A percentile compares a stretch with the other conserved stretches of the same genome.
Evolutionary conservation across 139 green algal genomes (phyloP).

Genomic region (Chlorella sp.): DNA sequence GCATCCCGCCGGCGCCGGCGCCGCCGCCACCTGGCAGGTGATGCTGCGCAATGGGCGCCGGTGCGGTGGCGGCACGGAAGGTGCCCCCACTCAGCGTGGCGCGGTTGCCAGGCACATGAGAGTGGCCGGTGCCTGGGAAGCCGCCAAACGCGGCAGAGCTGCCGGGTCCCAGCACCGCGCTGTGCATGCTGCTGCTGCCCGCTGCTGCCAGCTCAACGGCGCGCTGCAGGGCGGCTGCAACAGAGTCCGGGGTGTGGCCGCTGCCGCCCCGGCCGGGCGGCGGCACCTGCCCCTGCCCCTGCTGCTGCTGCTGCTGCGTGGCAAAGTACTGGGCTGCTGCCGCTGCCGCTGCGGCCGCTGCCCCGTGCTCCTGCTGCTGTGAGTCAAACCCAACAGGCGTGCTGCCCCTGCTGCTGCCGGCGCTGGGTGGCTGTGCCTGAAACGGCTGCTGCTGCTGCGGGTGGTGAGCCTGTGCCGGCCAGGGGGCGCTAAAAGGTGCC

Average conservation of each 20-base stretch:
- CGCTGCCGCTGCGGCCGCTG: not conserved
- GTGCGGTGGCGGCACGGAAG: not conserved
- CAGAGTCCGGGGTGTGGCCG: not conserved
- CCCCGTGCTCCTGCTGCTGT: slow-evolving; percentile 2
- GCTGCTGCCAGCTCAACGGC: slow-evolving; percentile 1
- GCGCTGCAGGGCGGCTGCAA: slow-evolving; percentile 21
- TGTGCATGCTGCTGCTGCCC: not conserved
- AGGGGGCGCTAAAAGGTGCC: not conserved
- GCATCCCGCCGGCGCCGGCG: not conserved
- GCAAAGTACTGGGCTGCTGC: not conserved
- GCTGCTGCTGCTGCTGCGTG: not conserved
- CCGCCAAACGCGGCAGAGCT: not conserved
- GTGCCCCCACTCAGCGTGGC: not conserved
- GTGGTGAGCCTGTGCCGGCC: not conserved
- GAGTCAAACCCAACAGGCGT: not conserved
- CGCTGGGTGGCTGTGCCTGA: not conserved
- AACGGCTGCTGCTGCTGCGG: not conserved
- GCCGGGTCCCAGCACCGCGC: not conserved
- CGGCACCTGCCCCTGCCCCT: not conserved
- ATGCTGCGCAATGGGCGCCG: not conserved
- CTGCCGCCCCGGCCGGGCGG: not conserved
- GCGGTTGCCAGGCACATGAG: not conserved
- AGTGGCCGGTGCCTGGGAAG: not conserved
- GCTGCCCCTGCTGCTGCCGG: not conserved
- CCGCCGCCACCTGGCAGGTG: not conserved